phyloP scores from a whole-genome alignment of 176 grass and related monocot genomes.

The Oryza punctata region DNA sequence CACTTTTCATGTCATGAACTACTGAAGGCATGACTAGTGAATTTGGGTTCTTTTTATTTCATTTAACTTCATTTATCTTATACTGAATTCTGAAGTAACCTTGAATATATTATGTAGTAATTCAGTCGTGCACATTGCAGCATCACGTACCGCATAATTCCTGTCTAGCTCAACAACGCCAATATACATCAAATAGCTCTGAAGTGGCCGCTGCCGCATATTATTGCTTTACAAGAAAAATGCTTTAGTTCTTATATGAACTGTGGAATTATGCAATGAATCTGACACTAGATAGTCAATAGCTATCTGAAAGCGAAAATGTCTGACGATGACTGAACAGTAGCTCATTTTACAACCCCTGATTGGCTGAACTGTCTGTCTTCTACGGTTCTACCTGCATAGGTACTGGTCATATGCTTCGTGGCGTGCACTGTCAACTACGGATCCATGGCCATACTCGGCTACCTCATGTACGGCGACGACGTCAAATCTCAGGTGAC shows the following conservation, averaged over 20 bases:
- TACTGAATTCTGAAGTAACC: background rate
- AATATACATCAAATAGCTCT: background rate
- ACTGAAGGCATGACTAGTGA: background rate
- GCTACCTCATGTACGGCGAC: constrained; percentile 78
- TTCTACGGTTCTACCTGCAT: background rate
- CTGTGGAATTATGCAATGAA: background rate
- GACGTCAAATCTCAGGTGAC: constrained; percentile 61
- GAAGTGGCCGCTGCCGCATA: background rate
- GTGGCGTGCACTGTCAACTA: constrained; percentile 66
- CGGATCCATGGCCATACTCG: constrained; percentile 58
- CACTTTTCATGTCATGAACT: background rate
- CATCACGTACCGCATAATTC: background rate
- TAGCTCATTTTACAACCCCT: background rate
- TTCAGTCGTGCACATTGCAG: background rate
- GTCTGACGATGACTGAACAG: constrained; percentile 6
- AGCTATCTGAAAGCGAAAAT: background rate
- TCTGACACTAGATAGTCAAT: background rate
- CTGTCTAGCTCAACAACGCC: background rate
- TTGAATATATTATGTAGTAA: background rate
- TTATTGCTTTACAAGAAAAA: background rate
- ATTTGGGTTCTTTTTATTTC: background rate
- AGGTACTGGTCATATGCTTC: constrained; percentile 77
- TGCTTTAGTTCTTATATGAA: background rate
- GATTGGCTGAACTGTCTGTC: background rate
- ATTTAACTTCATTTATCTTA: background rate